Percentiles rank a stretch among this genome's conserved stretches.
phyloP scores from a whole-genome alignment of 306 rosid species.

The Bauhinia variegata region DNA sequence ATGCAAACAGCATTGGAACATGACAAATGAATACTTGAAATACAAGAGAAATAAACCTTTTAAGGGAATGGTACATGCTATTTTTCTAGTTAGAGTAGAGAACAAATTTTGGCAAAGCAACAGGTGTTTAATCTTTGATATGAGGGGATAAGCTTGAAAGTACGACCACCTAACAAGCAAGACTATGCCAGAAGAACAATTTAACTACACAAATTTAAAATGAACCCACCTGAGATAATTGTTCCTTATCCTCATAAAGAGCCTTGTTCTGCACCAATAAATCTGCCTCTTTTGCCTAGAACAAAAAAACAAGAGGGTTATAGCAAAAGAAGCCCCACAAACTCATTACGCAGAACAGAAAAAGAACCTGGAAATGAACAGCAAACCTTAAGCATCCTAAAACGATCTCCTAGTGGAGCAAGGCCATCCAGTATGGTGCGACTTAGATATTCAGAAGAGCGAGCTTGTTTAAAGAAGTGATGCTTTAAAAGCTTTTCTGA shows the following conservation, averaged over 20 bases:
- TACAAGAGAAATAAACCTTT: not conserved
- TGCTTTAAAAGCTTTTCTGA: slow-evolving; percentile 94
- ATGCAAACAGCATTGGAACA: too few species aligned
- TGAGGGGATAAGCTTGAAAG: slow-evolving; percentile 6
- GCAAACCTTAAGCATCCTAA: slow-evolving; percentile 76
- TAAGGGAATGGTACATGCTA: not conserved
- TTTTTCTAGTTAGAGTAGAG: too few species aligned
- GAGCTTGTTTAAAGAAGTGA: slow-evolving; percentile 84
- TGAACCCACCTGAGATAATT: slow-evolving; percentile 74
- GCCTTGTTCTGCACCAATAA: slow-evolving; percentile 86
- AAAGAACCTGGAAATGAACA: slow-evolving; percentile 37
- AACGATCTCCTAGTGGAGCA: slow-evolving; percentile 88
- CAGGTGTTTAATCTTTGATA: slow-evolving; percentile 13
- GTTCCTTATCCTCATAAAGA: slow-evolving; percentile 84
- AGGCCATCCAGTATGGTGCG: slow-evolving; percentile 81
- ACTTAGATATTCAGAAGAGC: slow-evolving; percentile 58
- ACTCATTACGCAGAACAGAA: slow-evolving; percentile 15
- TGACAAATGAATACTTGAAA: not conserved
- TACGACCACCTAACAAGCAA: slow-evolving; percentile 21
- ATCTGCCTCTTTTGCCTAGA: slow-evolving; percentile 85
- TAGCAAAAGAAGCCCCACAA: slow-evolving; percentile 11
- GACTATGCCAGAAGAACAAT: slow-evolving; percentile 27
- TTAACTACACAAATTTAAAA: slow-evolving; percentile 21
- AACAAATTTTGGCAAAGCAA: not conserved
- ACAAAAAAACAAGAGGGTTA: slow-evolving; percentile 34